These are phyloP conservation scores for Penicillium waksmanii DNA, from an alignment of 495 filamentous ascomycete species.

Conservation along the genomic window DNA sequence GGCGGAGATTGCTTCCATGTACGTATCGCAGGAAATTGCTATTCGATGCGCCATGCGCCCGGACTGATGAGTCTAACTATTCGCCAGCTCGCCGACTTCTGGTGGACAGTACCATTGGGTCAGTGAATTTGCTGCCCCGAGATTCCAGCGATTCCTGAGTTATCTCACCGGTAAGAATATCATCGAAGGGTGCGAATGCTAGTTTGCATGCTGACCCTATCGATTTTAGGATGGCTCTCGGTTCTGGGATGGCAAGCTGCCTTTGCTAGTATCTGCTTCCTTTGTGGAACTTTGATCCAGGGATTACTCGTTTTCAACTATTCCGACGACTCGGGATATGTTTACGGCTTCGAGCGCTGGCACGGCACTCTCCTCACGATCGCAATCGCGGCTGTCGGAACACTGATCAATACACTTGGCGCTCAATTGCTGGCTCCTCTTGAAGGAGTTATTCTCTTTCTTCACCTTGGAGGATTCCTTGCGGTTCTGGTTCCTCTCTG, in stretches of 20 bases:
- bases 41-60: background rate
- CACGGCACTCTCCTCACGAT: slow-evolving; percentile 50
- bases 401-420: slow-evolving; percentile 48
- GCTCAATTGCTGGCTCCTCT: slow-evolving; percentile 42
- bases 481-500: slow-evolving; percentile 52
- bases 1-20: slow-evolving; percentile 54
- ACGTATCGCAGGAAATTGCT: slow-evolving; percentile 15
- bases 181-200: no score
- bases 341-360: slow-evolving; percentile 36
- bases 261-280: slow-evolving; percentile 39
- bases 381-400: slow-evolving; percentile 42
- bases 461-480: slow-evolving; percentile 55
- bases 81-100: slow-evolving; percentile 40
- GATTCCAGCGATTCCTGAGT: slow-evolving; percentile 47
- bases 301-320: slow-evolving; percentile 50
- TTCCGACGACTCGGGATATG: slow-evolving; percentile 35
- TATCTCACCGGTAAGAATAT: slow-evolving; percentile 42
- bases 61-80: background rate
- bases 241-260: slow-evolving; percentile 51
- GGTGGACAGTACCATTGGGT: slow-evolving; percentile 58
- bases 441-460: slow-evolving; percentile 46
- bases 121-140: slow-evolving; percentile 43
- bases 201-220: background rate
- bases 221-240: slow-evolving; percentile 47
- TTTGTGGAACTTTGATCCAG: slow-evolving; percentile 51